A percentile compares a stretch with the other conserved stretches of the same genome.
Conservation (phyloP, 345 rosid species). For the Bretschneidera sinensis region DNA sequence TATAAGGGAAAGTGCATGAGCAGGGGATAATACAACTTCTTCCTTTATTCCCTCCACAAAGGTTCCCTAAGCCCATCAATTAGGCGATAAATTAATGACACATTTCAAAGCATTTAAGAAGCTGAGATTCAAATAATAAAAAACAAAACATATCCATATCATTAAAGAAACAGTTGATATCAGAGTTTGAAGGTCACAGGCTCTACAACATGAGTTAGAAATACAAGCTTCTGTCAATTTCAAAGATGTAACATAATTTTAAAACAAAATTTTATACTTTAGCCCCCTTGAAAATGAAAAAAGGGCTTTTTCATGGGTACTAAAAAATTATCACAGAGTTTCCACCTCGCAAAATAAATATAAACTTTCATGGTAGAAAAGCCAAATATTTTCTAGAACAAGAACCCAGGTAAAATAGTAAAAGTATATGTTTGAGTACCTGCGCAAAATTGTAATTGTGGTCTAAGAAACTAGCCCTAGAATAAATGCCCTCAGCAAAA, state of each 20-base stretch:
- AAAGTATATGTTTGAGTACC: too few relatives aligned
- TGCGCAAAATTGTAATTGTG: neutral
- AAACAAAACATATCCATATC: slow-evolving; percentile 3
- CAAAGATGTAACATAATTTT: too few relatives aligned
- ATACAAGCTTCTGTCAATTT: too few relatives aligned
- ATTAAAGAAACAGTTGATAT: neutral
- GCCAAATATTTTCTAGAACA: too few relatives aligned
- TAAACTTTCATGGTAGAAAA: neutral
- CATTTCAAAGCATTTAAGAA: slow-evolving; percentile 4
- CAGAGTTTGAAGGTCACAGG: too few relatives aligned
- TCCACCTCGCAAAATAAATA: neutral
- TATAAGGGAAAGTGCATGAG: slow-evolving; percentile 94
- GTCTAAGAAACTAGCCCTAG: neutral
- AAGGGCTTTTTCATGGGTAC: neutral
- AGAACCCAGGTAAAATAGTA: too few relatives aligned
- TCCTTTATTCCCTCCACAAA: slow-evolving; percentile 97
- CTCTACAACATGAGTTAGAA: too few relatives aligned
- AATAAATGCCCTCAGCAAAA: neutral
- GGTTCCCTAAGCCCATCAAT: slow-evolving; percentile 68
- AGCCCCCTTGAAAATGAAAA: neutral
- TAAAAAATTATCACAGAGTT: neutral
- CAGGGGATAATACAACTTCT: slow-evolving; percentile 99
- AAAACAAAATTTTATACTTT: too few relatives aligned
- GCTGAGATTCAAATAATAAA: neutral
- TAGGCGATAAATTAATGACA: slow-evolving; percentile 17